Base-by-base conservation (phyloP, 805 yeast species). In the Phaffomyces thermotolerans region DNA sequence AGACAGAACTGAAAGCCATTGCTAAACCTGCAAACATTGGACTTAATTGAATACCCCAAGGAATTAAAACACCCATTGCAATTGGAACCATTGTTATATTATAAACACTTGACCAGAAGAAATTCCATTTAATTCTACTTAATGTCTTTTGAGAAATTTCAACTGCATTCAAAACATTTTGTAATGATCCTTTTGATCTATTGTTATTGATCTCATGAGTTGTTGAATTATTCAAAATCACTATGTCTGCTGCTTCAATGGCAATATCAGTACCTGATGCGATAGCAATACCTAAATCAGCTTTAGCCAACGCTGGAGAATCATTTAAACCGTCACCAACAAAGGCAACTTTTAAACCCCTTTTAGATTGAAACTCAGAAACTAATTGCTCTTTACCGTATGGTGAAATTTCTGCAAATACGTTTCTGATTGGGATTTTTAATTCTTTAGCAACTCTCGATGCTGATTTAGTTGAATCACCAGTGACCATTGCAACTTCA, bases 281-380 rank as follows among this genome's bases (percentile, higher is more conserved):
- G 45, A 95, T 78, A 10, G 98, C 93, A 54, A 95, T 79, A 22
- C 99, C 99, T 17, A 93, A 65, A 52, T 89, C 87, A 1, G 96
- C 84, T 44, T 83, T 75, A 1, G 87, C 95, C 43, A 93, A 72
- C 0, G 98, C 98, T 0, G 99, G 97, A 0, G 98, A 95, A 60
- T 93, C 99, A 62, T 93, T 93, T 52, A 93, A 86, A 47, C 99
- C 99, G 65, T 93, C 99, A 33, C 99, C 99, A 20, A 93, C 82
- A 71, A 95, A 89, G 6, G 90, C 91, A 35, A 93, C 82, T 15
- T 69, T 66, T 10, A 65, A 54, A 2, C 68, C 69, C 4, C 52
- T 53, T 13, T 52, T 61, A 3, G 38, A 39, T 55, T 81, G 85
- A 43, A 87, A 65, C 39, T 72, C 69, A 34, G 66, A 64, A 20